Conservation (phyloP, 148 eudicot species). For the Beta vulgaris region DNA sequence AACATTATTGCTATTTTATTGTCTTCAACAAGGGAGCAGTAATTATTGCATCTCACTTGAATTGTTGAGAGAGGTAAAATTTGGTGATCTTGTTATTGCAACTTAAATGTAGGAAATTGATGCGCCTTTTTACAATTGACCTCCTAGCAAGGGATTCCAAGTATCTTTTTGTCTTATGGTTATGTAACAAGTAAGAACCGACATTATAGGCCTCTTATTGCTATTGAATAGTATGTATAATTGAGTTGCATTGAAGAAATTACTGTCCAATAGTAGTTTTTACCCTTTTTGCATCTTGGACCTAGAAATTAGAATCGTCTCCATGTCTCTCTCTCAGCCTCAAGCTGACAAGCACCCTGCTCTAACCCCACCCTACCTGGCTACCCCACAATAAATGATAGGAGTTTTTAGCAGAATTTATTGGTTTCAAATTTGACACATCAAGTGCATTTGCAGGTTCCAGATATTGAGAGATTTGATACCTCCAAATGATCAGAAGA, state of each 20-base stretch:
- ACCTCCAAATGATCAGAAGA: constrained; percentile 90
- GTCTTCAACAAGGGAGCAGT: neutral
- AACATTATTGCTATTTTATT: neutral
- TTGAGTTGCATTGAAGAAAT: neutral
- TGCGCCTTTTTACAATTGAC: neutral
- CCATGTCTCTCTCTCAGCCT: neutral
- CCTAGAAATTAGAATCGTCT: neutral
- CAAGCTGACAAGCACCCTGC: neutral
- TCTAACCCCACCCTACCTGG: neutral
- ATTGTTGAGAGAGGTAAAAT: neutral
- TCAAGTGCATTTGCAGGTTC: constrained; percentile 51
- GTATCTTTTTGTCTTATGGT: neutral
- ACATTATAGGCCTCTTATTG: neutral
- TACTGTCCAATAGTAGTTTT: neutral
- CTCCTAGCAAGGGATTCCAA: neutral
- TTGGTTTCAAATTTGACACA: too few relatives aligned
- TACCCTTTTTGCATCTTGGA: neutral
- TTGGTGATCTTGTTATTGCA: neutral
- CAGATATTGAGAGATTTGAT: constrained; percentile 82
- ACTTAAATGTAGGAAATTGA: neutral
- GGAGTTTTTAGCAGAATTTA: too few relatives aligned
- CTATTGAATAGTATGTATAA: neutral
- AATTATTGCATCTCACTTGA: neutral
- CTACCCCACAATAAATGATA: too few relatives aligned
- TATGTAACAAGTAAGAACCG: neutral